A percentile compares a stretch with the other conserved stretches of the same genome.
Evolutionary conservation across 495 filamentous ascomycete genomes (phyloP).

Genomic region (Oidiodendron maius): DNA sequence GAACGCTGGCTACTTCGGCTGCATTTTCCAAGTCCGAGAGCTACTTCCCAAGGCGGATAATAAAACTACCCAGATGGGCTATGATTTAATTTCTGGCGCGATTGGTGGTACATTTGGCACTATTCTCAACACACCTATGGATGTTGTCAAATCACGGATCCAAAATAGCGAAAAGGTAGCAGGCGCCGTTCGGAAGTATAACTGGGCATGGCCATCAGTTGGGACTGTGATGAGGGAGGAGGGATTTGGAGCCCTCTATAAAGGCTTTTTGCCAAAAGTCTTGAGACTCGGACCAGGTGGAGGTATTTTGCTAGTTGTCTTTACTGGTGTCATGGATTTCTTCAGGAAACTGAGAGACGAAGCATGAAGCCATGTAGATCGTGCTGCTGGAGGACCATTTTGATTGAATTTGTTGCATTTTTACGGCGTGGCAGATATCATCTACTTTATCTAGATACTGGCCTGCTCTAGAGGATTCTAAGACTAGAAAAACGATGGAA

Average conservation of each 20-base stretch:
- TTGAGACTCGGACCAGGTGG: slow-evolving; percentile 81
- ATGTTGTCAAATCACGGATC: slow-evolving; percentile 96
- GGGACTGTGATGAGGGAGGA: slow-evolving; percentile 87
- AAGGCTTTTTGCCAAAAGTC: slow-evolving; percentile 96
- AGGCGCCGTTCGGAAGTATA: slow-evolving; percentile 84
- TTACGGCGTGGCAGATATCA: neutral
- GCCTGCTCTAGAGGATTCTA: neutral
- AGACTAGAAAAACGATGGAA: neutral
- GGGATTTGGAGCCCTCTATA: slow-evolving; percentile 88
- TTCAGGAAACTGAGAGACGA: slow-evolving; percentile 41
- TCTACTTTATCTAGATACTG: neutral
- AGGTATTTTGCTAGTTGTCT: slow-evolving; percentile 89
- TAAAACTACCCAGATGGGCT: slow-evolving; percentile 74
- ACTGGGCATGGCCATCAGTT: slow-evolving; percentile 90
- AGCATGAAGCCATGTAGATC: no score
- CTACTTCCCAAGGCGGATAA: slow-evolving; percentile 72
- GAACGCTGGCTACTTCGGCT: slow-evolving; percentile 97
- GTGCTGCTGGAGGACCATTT: no score
- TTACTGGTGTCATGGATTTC: slow-evolving; percentile 90
- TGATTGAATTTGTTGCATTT: neutral
- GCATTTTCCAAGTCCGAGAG: slow-evolving; percentile 90
- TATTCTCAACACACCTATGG: slow-evolving; percentile 91
- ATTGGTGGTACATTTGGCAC: slow-evolving; percentile 90
- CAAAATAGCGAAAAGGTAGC: slow-evolving; percentile 83
- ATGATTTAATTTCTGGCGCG: slow-evolving; percentile 81